These are phyloP conservation scores for Fusarium sulawesiense DNA, from an alignment of 2,329 filamentous ascomycete species.

Conservation along the genomic window DNA sequence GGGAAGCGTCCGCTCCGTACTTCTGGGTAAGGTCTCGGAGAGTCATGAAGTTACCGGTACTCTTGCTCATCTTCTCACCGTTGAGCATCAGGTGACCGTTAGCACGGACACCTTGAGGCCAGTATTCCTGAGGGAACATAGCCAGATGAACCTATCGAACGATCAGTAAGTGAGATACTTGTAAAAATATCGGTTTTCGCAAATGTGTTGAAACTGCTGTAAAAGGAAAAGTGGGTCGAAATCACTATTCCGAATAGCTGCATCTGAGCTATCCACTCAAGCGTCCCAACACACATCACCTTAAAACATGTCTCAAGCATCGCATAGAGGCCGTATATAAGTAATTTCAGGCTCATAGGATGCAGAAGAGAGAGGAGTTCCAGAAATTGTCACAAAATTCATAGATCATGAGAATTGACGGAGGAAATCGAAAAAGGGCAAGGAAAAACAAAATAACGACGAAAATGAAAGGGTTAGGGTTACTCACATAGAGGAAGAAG, in stretches of 20 bases:
- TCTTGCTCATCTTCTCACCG: conserved; percentile 98
- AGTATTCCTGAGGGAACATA: conserved; percentile 87
- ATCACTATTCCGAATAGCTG: not conserved
- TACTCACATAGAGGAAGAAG: conserved; percentile 86
- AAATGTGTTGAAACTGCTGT: not conserved
- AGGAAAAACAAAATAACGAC: not conserved
- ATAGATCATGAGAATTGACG: rapidly evolving
- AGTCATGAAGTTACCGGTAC: conserved; percentile 96
- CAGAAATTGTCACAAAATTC: not conserved
- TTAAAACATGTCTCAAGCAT: not conserved
- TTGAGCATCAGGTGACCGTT: conserved; percentile 96
- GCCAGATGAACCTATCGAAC: conserved; percentile 71
- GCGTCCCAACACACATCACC: not conserved
- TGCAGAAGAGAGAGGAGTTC: not conserved
- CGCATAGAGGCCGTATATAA: not conserved
- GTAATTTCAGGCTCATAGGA: not conserved
- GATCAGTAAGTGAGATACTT: not conserved
- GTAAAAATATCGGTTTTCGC: not conserved
- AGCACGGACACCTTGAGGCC: conserved; percentile 85
- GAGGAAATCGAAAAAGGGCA: not conserved
- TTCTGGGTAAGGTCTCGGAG: conserved; percentile 87
- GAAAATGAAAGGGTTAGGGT: not conserved
- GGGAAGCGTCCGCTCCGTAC: conserved; percentile 92
- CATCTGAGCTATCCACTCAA: not conserved
- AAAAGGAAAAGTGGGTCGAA: not conserved